Evolutionary conservation across 257 asterid species (phyloP), one percentile per base, ranked within the genome.

Genomic region (Capsicum baccatum): DNA sequence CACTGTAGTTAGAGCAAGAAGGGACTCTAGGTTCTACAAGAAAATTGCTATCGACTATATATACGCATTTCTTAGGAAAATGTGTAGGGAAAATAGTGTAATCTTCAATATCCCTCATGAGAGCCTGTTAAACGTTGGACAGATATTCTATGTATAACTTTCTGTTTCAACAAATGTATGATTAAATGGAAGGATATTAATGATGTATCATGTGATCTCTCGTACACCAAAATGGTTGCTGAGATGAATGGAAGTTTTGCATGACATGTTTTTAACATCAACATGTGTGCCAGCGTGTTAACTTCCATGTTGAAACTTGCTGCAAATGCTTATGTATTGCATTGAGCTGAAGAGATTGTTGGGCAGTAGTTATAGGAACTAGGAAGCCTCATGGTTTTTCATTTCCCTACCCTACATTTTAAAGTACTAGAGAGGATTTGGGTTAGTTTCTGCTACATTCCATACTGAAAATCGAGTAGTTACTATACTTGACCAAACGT

Each of bases 21-120:
- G 93, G 88, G 98, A 92, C 44, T 93, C 99, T 9, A 88, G 90
- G 88, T 84, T 93, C 78, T 87, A 79, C 73, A 96, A 93, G 96
- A 94, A 88, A 48, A 92, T 96, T 63, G 98, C 97, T 6, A 91
- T 96, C 78, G 98, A 96, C 87, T 96, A 94, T 87, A 55, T 96
- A 47, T 96, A 93, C 87, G 98, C 98, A 0, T 94, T 96, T 87
- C 98, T 96, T 85, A 91, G 98, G 92, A 96, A 94, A 92, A 91
- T 96, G 17, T 96, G 99, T 96, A 92, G 99, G 93, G 99, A 94
- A 85, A 92, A 94, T 85, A 96, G 99, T 89, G 98, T 90, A 42
- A 96, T 96, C 82, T 96, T 96, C 84, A 89, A 96, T 83, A 93
- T 96, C 73, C 99, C 99, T 50, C 99, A 96, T 86, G 99, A 96